Evolutionary conservation across 441 rosid genomes (phyloP), one percentile per base, ranked within the genome.

Genomic region (Hura crepitans): DNA sequence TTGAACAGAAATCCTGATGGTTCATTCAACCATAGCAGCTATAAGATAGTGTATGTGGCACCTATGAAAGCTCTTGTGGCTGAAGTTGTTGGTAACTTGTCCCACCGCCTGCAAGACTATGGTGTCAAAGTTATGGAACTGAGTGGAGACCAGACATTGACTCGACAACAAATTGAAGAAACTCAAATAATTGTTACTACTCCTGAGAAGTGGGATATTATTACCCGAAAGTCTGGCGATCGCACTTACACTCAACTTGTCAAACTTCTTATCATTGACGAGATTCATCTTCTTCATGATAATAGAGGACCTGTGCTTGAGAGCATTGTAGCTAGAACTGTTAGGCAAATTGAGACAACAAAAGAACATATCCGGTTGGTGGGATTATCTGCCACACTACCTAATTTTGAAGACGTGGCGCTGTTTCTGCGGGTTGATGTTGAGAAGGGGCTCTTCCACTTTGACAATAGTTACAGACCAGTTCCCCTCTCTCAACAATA

Each of bases 31-130:
- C 92, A 91, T 71, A 75, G 75, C 73, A 78, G 81, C 77, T 93
- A 87, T 77, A 93, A 93, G 86, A 83, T 93, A 76, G 95, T 93
- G 53, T 93, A 93, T 74, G 96, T 91, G 77, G 98, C 98, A 43
- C 98, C 98, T 39, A 93, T 91, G 97, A 93, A 91, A 78, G 98
- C 97, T 68, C 90, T 93, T 75, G 98, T 93, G 74, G 95, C 98
- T 43, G 98, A 93, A 80, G 87, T 91, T 67, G 98, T 93, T 49
- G 89, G 94, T 74, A 93, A 93, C 79, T 81, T 93, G 75, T 89
- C 98, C 59, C 77, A 88, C 71, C 92, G 97, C 20, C 79, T 93
- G 80, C 86, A 87, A 79, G 84, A 82, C 22, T 91, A 89, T 74
- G 92, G 87, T 72, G 86, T 90, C 72, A 86, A 73, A 35, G 99